These are phyloP conservation scores for Neoarthrinium moseri DNA, from an alignment of 2,329 filamentous ascomycete genomes.

Conservation along the genomic window DNA sequence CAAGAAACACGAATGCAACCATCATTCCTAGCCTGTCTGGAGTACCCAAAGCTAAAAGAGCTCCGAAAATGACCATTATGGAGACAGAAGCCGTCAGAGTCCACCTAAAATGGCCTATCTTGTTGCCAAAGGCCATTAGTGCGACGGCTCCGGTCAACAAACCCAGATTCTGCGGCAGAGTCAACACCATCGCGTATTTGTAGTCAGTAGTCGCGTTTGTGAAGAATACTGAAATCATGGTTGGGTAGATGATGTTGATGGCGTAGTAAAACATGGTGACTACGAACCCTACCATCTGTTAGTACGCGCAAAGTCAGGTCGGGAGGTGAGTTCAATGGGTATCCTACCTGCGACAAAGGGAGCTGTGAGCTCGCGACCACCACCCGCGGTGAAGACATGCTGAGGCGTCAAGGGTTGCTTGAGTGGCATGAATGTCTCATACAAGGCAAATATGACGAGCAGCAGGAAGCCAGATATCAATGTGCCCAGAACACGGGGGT, in stretches of 20 bases:
- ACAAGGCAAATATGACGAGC: conserved; percentile 34
- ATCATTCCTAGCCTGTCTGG: conserved; percentile 42
- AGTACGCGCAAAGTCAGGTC: too few species aligned
- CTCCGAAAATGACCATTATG: conserved; percentile 47
- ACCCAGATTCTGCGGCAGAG: conserved; percentile 43
- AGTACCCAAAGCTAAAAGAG: conserved; percentile 39
- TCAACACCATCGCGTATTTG: conserved; percentile 35
- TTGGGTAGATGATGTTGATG: conserved; percentile 43
- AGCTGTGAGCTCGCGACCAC: conserved; percentile 45
- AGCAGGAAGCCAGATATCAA: conserved; percentile 33
- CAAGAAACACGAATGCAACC: conserved; percentile 46
- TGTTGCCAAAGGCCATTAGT: conserved; percentile 38
- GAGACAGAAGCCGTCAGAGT: conserved; percentile 39
- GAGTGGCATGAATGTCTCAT: conserved; percentile 34
- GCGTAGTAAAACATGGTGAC: conserved; percentile 53
- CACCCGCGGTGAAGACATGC: conserved; percentile 40
- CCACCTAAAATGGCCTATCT: conserved; percentile 45
- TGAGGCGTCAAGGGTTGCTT: conserved; percentile 42
- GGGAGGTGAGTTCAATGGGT: too few species aligned
- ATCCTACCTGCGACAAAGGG: conserved; percentile 42
- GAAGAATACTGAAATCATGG: conserved; percentile 44
- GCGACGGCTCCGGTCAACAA: conserved; percentile 40
- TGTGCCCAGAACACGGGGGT: conserved; percentile 34
- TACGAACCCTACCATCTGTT: too few species aligned
- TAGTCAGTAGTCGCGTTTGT: conserved; percentile 25